A percentile compares a stretch with the other conserved stretches of the same genome.
Evolutionary conservation across 1,139 yeast genomes (phyloP).

Genomic region (Scheffersomyces insectosa): DNA sequence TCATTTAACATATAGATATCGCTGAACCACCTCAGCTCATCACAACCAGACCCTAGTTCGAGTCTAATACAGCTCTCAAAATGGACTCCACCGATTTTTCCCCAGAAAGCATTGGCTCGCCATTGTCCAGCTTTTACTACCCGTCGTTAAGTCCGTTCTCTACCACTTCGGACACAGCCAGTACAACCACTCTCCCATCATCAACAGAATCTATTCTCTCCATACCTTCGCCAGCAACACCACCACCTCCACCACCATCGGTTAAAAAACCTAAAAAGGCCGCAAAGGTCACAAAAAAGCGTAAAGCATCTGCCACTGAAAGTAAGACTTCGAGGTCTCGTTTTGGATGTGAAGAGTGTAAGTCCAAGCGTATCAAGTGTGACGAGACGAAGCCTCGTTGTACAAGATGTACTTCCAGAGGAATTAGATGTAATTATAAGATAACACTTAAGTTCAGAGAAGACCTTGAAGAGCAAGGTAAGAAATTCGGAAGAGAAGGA

Average conservation of each 20-base stretch:
- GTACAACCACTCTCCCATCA: not conserved
- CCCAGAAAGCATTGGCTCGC: constrained; percentile 1
- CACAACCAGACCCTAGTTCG: no score
- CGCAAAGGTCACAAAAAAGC: not conserved
- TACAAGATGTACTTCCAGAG: constrained; percentile 31
- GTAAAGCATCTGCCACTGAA: not conserved
- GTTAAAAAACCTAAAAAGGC: not conserved
- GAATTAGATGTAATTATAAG: constrained; percentile 26
- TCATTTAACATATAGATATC: no score
- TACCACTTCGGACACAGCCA: not conserved
- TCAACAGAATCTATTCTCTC: not conserved
- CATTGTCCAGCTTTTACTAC: constrained; percentile 1
- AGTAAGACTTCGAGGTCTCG: constrained; percentile 7
- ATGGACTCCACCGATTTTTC: constrained; percentile 1
- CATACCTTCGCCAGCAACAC: not conserved
- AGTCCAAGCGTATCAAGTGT: constrained; percentile 32
- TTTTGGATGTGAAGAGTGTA: constrained; percentile 20
- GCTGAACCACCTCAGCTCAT: no score
- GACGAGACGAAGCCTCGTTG: constrained; percentile 48
- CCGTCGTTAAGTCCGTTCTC: not conserved
- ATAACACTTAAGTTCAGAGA: constrained; percentile 28
- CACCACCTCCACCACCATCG: not conserved
- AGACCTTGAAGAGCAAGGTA: constrained; percentile 30
- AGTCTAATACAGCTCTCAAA: not conserved
- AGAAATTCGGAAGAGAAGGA: constrained; percentile 34